Evolutionary conservation across 805 yeast species (phyloP).

Genomic region (Pichia membranifaciens): DNA sequence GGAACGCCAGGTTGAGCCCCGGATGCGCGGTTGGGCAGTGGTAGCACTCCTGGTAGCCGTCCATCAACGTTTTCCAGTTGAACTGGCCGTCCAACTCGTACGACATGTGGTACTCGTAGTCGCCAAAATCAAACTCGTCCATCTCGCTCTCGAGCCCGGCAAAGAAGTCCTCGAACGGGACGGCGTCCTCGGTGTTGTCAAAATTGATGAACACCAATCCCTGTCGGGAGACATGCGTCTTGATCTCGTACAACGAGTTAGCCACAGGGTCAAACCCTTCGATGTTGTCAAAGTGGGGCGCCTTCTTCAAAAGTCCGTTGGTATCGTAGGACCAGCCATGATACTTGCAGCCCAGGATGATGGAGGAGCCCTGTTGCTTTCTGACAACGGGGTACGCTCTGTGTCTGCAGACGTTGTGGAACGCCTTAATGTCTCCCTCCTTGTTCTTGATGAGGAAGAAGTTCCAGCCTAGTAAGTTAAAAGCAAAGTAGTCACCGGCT

Average conservation of each 20-base stretch:
- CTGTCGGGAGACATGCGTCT: slow-evolving; percentile 48
- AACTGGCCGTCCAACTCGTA: slow-evolving; percentile 58
- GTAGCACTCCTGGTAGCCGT: slow-evolving; percentile 63
- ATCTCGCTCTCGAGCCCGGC: slow-evolving; percentile 45
- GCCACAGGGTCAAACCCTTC: slow-evolving; percentile 52
- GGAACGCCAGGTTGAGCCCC: slow-evolving; percentile 50
- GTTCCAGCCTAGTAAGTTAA: slow-evolving; percentile 45
- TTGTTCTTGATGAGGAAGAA: slow-evolving; percentile 52
- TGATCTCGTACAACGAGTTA: slow-evolving; percentile 50
- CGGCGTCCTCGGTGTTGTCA: slow-evolving; percentile 37
- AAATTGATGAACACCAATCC: slow-evolving; percentile 55
- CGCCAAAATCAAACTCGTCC: slow-evolving; percentile 53
- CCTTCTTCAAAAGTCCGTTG: slow-evolving; percentile 54
- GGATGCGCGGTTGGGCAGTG: slow-evolving; percentile 68
- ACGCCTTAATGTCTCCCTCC: slow-evolving; percentile 48
- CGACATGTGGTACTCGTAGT: slow-evolving; percentile 60
- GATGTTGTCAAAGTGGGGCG: slow-evolving; percentile 56
- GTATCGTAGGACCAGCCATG: slow-evolving; percentile 64
- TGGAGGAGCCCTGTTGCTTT: slow-evolving; percentile 54
- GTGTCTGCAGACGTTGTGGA: slow-evolving; percentile 62
- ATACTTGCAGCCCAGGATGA: slow-evolving; percentile 52
- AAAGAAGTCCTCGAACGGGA: slow-evolving; percentile 48
- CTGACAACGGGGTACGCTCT: slow-evolving; percentile 58
- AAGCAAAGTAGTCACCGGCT: slow-evolving; percentile 53
- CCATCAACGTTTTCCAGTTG: slow-evolving; percentile 65